Percentiles rank a stretch among this genome's conserved stretches.
Evolutionary conservation across 768 basidiomycete genomes (phyloP).

Genomic region (Xerocomellus amylosporus): DNA sequence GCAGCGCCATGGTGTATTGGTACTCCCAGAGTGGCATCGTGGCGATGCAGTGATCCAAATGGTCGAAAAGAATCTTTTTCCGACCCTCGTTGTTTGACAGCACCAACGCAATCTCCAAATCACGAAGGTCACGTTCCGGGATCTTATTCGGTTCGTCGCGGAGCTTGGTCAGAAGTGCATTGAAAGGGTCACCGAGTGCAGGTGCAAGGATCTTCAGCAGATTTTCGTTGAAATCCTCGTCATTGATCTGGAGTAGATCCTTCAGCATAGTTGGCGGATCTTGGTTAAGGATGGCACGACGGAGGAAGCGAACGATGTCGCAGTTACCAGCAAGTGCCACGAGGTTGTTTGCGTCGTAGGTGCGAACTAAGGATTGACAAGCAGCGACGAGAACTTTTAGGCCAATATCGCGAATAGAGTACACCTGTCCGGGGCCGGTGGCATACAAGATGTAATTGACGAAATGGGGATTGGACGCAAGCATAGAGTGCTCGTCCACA

Average conservation of each 20-base stretch:
- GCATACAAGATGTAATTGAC: constrained; percentile 3
- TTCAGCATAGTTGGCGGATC: constrained; percentile 7
- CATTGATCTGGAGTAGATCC: not conserved
- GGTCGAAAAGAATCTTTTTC: not conserved
- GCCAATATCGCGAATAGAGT: constrained; percentile 1
- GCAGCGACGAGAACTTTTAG: not conserved
- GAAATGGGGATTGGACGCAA: not conserved
- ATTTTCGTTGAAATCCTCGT: not conserved
- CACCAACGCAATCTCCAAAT: constrained; percentile 5
- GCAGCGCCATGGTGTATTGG: constrained; percentile 1
- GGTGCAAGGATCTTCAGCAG: not conserved
- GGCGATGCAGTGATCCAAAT: not conserved
- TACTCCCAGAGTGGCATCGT: not conserved
- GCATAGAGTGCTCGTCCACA: not conserved
- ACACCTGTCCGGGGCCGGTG: not conserved
- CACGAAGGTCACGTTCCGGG: constrained; percentile 2
- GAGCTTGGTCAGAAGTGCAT: not conserved
- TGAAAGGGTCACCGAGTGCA: constrained; percentile 3
- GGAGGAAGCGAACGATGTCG: constrained; percentile 1
- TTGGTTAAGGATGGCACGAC: not conserved
- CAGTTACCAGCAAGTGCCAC: not conserved
- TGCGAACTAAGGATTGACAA: not conserved
- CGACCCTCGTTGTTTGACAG: not conserved
- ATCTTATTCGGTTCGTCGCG: not conserved
- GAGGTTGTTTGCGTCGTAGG: not conserved